Evolutionary conservation across 2,329 filamentous ascomycete species (phyloP), one percentile per base, ranked within the genome.

Genomic region (Neonectria faginata): DNA sequence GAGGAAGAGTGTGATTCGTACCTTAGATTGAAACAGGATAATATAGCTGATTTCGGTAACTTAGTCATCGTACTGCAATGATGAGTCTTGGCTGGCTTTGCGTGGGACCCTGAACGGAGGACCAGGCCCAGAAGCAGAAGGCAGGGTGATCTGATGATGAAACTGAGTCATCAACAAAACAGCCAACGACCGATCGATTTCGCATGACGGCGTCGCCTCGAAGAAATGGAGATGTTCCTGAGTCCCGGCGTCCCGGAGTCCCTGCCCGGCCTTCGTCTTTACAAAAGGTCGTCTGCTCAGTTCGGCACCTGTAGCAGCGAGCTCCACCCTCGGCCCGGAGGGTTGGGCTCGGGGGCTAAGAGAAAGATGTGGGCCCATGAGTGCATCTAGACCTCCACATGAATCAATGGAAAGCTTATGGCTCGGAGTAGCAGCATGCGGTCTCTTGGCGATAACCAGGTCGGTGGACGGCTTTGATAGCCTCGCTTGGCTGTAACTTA

Each of bases 91-190:
- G 62, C 39, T 39, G 29, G 55, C 11, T 18, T 31, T 25, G n/a
- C 48, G 67, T 70, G 62, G 59, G 47, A 71, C 62, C 42, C n/a
- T 56, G 44, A 50, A 25, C 67, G 56, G 65, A 65, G 55, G 41
- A 67, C 59, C 48, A 69, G 63, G 67, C 51, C 66, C 57, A 42
- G 64, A 69, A 70, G 41, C 45, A 70, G 69, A 69, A 72, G 54
- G 58, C 60, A 71, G 61, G 65, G 59, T 33, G 51, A 42, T 50
- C 25, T 53, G 60, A 59, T 53, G 60, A 59, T 55, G 48, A 51
- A 62, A 53, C 57, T 36, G 47, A 56, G 33, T 53, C 55, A 50
- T 41, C 44, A 41, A 53, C 31, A 39, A 52, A 56, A 29, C 41
- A 27, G 29, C 39, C 27, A 33, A 36, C 50, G 42, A 20, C 29